Percentiles rank a stretch among this genome's conserved stretches.
Evolutionary conservation across 2,329 filamentous ascomycete species (phyloP).

Genomic region (Colletotrichum endophyticum): DNA sequence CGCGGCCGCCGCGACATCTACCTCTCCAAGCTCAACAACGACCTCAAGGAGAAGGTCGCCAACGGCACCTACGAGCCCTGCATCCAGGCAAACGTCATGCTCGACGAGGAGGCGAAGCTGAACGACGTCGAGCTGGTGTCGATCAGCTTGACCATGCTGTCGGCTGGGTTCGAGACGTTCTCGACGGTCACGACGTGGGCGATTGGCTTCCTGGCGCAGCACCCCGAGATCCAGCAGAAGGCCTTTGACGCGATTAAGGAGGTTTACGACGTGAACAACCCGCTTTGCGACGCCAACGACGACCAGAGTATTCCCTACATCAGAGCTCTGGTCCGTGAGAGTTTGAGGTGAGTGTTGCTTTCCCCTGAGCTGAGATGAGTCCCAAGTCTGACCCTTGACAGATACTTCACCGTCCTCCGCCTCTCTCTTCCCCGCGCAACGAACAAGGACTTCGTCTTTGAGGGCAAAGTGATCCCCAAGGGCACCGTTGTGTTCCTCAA

Average conservation of each 20-base stretch:
- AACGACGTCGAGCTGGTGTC: slow-evolving; percentile 64
- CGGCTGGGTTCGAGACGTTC: slow-evolving; percentile 38
- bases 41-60: slow-evolving; percentile 23
- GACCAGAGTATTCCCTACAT: slow-evolving; percentile 82
- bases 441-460: slow-evolving; percentile 25
- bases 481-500: slow-evolving; percentile 50
- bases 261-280: slow-evolving; percentile 74
- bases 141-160: slow-evolving; percentile 70
- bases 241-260: slow-evolving; percentile 38
- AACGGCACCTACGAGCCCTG: slow-evolving; percentile 69
- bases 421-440: slow-evolving; percentile 65
- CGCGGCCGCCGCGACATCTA: slow-evolving; percentile 23
- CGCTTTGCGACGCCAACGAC: slow-evolving; percentile 74
- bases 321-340: slow-evolving; percentile 79
- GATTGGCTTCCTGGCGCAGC: slow-evolving; percentile 29
- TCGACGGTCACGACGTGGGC: slow-evolving; percentile 31
- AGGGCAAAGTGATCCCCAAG: slow-evolving; percentile 45
- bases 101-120: slow-evolving; percentile 59
- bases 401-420: slow-evolving; percentile 70
- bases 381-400: slow-evolving; percentile 30
- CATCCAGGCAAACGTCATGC: slow-evolving; percentile 69
- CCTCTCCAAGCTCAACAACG: slow-evolving; percentile 21
- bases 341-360: slow-evolving; percentile 45
- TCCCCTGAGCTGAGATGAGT: neutral
- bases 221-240: slow-evolving; percentile 30